Conservation (phyloP, 495 filamentous ascomycete species). For the Clohesyomyces aquaticus region DNA sequence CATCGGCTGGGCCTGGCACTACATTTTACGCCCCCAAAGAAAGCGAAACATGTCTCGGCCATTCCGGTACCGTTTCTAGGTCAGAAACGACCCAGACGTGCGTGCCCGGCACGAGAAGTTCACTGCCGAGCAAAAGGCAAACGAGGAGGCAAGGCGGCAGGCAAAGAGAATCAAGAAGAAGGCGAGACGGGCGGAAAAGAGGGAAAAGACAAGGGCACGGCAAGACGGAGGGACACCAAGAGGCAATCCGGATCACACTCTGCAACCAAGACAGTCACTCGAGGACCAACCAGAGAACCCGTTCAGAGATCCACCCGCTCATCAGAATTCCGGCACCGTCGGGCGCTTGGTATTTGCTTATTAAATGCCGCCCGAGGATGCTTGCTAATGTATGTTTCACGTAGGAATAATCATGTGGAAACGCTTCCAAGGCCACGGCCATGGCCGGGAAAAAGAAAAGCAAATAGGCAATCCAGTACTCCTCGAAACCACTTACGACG, state of each 20-base stretch:
- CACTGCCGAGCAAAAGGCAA: too few species aligned
- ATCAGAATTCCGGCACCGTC: background rate
- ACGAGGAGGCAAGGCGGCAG: too few species aligned
- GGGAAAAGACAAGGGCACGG: too few species aligned
- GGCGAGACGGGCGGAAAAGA: background rate
- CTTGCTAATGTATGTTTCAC: conserved; percentile 20
- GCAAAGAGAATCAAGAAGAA: background rate
- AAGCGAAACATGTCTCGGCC: conserved; percentile 13
- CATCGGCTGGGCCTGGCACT: conserved; percentile 6
- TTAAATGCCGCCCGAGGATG: background rate
- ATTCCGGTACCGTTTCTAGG: conserved; percentile 4
- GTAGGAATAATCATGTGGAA: conserved; percentile 38
- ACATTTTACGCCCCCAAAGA: conserved; percentile 7
- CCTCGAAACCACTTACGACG: conserved; percentile 50
- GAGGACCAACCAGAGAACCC: conserved; percentile 2
- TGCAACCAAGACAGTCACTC: background rate
- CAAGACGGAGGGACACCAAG: too few species aligned
- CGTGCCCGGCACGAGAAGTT: too few species aligned
- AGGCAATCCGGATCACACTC: too few species aligned
- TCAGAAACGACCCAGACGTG: background rate
- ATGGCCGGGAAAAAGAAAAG: conserved; percentile 50
- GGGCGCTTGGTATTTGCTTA: background rate
- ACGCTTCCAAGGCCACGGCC: conserved; percentile 36
- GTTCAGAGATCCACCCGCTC: conserved; percentile 10
- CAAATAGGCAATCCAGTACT: conserved; percentile 54